A percentile compares a stretch with the other conserved stretches of the same genome.
Conservation (phyloP, 164 flowering plant species). For the Chimonanthus salicifolius region DNA sequence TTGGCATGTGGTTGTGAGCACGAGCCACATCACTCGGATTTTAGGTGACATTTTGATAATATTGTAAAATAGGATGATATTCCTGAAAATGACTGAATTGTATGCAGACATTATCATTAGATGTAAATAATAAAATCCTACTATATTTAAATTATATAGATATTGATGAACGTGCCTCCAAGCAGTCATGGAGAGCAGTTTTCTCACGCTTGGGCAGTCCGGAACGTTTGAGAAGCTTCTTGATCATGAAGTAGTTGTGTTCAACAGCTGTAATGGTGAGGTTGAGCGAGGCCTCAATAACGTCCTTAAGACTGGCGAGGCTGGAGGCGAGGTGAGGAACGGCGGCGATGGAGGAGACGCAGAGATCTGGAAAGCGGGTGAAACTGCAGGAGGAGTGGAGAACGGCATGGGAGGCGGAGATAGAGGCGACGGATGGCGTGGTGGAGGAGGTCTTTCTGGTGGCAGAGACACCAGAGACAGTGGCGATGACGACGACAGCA, state of each 20-base stretch:
- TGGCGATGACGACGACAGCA: conserved; percentile 20
- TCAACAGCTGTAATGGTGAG: conserved; percentile 38
- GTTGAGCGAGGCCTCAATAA: conserved; percentile 52
- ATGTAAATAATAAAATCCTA: no score
- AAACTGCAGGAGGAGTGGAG: conserved; percentile 52
- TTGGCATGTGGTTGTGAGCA: no score
- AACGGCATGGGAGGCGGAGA: conserved; percentile 34
- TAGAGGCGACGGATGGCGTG: neutral
- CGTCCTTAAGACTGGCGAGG: conserved; percentile 41
- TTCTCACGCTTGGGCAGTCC: conserved; percentile 44
- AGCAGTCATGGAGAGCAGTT: conserved; percentile 66
- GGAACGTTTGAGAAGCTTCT: conserved; percentile 9
- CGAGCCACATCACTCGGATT: no score
- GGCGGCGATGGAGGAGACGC: conserved; percentile 50
- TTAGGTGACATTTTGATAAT: no score
- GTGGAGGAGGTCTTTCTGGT: conserved; percentile 1
- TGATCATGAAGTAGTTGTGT: conserved; percentile 36
- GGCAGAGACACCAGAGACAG: conserved; percentile 29
- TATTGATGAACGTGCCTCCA: conserved; percentile 25
- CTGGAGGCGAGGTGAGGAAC: conserved; percentile 17
- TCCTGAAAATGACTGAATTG: no score
- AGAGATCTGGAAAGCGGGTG: conserved; percentile 61
- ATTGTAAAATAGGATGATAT: no score
- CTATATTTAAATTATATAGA: no score
- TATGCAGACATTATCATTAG: no score